Conservation (phyloP, 2,329 filamentous ascomycete species). For the Colletotrichum sp. region DNA sequence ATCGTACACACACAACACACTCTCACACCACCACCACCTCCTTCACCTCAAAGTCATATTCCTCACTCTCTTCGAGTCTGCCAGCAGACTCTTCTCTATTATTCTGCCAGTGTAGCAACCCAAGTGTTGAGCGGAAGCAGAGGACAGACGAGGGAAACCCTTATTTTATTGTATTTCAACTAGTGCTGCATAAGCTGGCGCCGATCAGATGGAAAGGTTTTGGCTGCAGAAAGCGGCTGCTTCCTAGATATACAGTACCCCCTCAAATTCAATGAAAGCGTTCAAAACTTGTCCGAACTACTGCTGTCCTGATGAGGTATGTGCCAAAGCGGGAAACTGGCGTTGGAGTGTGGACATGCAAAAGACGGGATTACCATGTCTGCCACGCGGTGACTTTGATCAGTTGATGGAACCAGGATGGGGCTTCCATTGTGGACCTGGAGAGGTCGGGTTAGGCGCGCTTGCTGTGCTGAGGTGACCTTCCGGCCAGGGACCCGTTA, state of each 20-base stretch:
- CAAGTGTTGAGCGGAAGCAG: neutral
- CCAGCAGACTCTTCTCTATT: constrained; percentile 15
- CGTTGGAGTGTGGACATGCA: neutral
- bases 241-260: constrained; percentile 19
- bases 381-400: neutral
- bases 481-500: neutral
- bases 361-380: constrained; percentile 16
- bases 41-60: neutral
- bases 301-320: neutral
- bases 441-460: neutral
- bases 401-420: neutral
- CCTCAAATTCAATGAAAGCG: constrained; percentile 10
- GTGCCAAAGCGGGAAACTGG: neutral
- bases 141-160: neutral
- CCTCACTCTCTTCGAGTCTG: constrained; percentile 1
- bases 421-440: neutral
- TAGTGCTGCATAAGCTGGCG: constrained; percentile 18
- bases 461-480: neutral
- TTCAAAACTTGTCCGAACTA: neutral
- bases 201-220: neutral
- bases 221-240: constrained; percentile 11
- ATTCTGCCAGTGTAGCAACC: constrained; percentile 8
- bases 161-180: constrained; percentile 9
- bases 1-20: constrained; percentile 21
- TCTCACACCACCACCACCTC: neutral